Conservation (phyloP, 148 eudicot species). For the Drosera capensis region DNA sequence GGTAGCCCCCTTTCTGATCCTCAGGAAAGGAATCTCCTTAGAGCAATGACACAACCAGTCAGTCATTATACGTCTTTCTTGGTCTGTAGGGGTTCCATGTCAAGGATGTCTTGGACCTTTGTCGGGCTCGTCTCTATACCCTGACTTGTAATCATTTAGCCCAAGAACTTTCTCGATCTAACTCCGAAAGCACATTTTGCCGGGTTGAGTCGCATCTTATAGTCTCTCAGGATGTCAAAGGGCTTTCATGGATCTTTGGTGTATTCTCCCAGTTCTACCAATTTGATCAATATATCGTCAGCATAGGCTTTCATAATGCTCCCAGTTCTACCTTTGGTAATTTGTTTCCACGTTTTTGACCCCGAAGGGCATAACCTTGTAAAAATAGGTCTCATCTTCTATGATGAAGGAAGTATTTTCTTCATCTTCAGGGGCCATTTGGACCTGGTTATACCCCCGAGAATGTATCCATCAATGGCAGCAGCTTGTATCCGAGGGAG, state of each 20-base stretch:
- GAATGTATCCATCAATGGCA: background rate
- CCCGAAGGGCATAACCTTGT: conserved; percentile 1
- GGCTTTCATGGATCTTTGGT: background rate
- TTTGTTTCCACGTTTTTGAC: background rate
- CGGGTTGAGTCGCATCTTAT: background rate
- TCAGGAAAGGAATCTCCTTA: background rate
- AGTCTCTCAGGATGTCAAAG: background rate
- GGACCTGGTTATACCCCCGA: background rate
- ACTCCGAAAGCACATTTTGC: background rate
- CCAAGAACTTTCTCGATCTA: background rate
- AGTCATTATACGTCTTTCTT: background rate
- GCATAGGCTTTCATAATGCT: background rate
- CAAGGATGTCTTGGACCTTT: background rate
- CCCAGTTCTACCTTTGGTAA: background rate
- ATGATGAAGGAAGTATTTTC: background rate
- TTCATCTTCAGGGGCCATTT: background rate
- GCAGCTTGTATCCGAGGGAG: background rate
- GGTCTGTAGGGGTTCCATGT: background rate
- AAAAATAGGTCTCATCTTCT: background rate
- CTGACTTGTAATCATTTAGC: background rate
- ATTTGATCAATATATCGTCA: background rate
- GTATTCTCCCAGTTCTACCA: too few relatives aligned
- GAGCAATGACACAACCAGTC: background rate
- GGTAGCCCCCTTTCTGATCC: background rate
- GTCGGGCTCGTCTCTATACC: background rate